Evolutionary conservation across 1,284 basidiomycete species (phyloP), one percentile per base, ranked within the genome.

Genomic region (Mycena citricolor): DNA sequence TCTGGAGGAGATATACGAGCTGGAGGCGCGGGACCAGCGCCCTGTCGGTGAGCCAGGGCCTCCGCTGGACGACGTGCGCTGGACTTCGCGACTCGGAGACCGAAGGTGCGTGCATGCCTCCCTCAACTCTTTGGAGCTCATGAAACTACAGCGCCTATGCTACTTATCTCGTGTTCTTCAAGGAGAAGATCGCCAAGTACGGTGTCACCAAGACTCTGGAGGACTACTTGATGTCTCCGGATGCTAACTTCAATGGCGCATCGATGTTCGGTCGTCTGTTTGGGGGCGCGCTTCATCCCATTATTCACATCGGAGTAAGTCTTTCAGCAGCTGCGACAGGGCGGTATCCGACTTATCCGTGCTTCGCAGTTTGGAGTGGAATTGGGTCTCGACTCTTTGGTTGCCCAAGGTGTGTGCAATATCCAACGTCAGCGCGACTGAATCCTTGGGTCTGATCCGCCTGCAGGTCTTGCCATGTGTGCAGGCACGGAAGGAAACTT

Each of bases 241-340:
- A 61, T 3, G 73, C 70, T 1, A 81, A 82, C 48, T 60, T 59
- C 8, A 63, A 73, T 8, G 74, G 66, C 0, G 61, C 68, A 0
- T 49, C 68, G 21, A 85, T 86, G 81, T 57, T 83, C 8, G 55
- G 70, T n/a, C 67, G 81, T 8, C 68, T 86, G 28, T 61, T 80
- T 32, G 69, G 69, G 23, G 83, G 82, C 52, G 66, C 70, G 77
- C 76, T 75, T 4, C 77, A 87, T 60, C 81, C 83, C 0, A 63
- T 83, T 43, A 86, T 87, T 39, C 79, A 83, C 54, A 62, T 75
- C 26, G 83, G 83, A 28, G 79, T 81, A 60, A 46, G 73, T 64
- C 16, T n/a, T 20, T 28, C n/a, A 28, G 34, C 21, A 13, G 37
- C 13, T 30, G 17, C n/a, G 10, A 21, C 30, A 12, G 19, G 16